A percentile compares a stretch with the other conserved stretches of the same genome.
Evolutionary conservation across 495 filamentous ascomycete species (phyloP).

Genomic region (Delitschia confertaspora): DNA sequence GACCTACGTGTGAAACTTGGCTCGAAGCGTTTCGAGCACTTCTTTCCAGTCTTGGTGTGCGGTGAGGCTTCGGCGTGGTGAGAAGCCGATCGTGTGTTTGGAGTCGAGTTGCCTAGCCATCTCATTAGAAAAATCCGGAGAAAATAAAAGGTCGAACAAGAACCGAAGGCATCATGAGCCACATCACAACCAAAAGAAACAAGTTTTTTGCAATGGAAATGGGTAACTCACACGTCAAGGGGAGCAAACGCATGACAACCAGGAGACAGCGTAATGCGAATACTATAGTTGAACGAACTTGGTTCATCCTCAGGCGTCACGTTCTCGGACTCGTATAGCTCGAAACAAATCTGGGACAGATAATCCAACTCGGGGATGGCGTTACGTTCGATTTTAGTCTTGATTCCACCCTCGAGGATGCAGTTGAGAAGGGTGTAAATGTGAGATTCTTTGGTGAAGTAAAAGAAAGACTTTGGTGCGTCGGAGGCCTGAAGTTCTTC

Average conservation of each 20-base stretch:
- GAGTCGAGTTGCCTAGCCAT: constrained; percentile 63
- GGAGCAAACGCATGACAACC: constrained; percentile 95
- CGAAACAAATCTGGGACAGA: constrained; percentile 94
- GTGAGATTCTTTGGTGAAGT: constrained; percentile 97
- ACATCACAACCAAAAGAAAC: background rate
- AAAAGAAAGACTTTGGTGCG: constrained; percentile 91
- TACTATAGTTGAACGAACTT: constrained; percentile 77
- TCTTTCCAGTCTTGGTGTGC: constrained; percentile 92
- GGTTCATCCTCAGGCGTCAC: constrained; percentile 47
- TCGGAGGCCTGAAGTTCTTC: constrained; percentile 93
- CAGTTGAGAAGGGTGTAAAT: constrained; percentile 98
- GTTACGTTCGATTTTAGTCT: constrained; percentile 81
- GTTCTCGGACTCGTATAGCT: constrained; percentile 90
- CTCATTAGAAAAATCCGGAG: background rate
- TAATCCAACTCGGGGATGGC: constrained; percentile 97
- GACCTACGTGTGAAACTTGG: constrained; percentile 86
- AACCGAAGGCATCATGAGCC: background rate
- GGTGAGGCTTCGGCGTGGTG: constrained; percentile 78
- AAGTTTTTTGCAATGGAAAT: background rate
- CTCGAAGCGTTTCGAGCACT: constrained; percentile 85
- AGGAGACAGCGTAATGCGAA: constrained; percentile 89
- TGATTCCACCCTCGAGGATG: constrained; percentile 90
- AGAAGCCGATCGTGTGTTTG: constrained; percentile 88
- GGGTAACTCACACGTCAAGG: constrained; percentile 57
- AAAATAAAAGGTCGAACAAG: no score